Evolutionary conservation across 192 early-diverging fungal species (phyloP).

Genomic region (Globomyces pollinis-pini): DNA sequence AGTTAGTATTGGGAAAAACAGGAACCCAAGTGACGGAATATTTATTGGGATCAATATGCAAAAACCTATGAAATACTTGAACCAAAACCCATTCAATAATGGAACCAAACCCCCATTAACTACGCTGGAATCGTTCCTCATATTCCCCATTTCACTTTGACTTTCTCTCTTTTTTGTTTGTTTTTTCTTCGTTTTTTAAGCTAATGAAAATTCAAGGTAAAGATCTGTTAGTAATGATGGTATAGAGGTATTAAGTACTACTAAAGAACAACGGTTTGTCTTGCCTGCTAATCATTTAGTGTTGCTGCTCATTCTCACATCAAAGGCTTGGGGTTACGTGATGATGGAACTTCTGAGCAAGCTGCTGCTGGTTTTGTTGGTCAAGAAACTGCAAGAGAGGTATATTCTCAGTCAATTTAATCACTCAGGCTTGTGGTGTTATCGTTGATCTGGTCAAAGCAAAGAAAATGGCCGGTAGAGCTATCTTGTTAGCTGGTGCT

Average conservation of each 20-base stretch:
- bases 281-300: constrained; percentile 18
- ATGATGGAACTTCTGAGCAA: constrained; percentile 82
- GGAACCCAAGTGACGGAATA: no score
- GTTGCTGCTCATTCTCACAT: constrained; percentile 95
- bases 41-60: no score
- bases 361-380: constrained; percentile 92
- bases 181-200: background rate
- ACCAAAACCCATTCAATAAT: no score
- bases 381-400: constrained; percentile 93
- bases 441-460: constrained; percentile 89
- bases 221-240: no score
- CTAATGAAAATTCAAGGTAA: constrained; percentile 86
- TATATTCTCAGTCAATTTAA: constrained; percentile 25
- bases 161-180: background rate
- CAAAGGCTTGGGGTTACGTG: constrained; percentile 81
- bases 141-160: no score
- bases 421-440: constrained; percentile 74
- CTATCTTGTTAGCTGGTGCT: constrained; percentile 87
- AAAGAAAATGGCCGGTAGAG: constrained; percentile 97
- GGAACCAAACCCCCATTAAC: no score
- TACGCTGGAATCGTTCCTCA: no score
- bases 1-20: background rate
- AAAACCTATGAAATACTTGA: no score
- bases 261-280: constrained; percentile 76
- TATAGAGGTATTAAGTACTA: constrained; percentile 85